Evolutionary conservation across 148 eudicot species (phyloP).

Genomic region (Rhododendron kiyosumense): DNA sequence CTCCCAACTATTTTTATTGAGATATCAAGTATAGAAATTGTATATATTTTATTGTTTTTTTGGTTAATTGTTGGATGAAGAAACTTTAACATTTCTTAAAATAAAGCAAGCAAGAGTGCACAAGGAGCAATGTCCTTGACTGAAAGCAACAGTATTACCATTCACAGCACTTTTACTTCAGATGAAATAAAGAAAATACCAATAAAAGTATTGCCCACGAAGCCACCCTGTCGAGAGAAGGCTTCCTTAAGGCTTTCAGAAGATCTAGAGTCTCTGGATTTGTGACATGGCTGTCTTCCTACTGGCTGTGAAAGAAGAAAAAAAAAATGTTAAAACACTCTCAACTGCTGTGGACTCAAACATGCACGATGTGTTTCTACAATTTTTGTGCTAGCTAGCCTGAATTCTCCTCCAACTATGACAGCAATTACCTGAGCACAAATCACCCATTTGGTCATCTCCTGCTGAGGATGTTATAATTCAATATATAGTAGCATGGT

Average conservation of each 20-base stretch:
- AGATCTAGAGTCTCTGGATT: neutral
- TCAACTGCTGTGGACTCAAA: neutral
- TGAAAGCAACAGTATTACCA: neutral
- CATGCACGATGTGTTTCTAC: neutral
- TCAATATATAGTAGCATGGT: neutral
- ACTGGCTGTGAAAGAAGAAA: neutral
- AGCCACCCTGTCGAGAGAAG: neutral
- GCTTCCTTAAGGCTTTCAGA: neutral
- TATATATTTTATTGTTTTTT: neutral
- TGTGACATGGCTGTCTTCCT: neutral
- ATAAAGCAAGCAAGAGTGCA: neutral
- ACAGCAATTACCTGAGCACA: neutral
- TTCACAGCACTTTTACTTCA: neutral
- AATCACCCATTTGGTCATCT: neutral
- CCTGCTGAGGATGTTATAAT: neutral
- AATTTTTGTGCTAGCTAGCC: neutral
- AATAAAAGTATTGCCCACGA: neutral
- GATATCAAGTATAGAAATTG: neutral
- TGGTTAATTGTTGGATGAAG: neutral
- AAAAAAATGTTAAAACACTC: neutral
- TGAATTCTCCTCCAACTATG: neutral
- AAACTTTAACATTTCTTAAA: neutral
- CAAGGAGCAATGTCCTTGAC: neutral
- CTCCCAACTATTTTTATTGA: neutral
- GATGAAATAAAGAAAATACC: neutral